Evolutionary conservation across 176 grass and related monocot species (phyloP).

Genomic region (Canna indica): DNA sequence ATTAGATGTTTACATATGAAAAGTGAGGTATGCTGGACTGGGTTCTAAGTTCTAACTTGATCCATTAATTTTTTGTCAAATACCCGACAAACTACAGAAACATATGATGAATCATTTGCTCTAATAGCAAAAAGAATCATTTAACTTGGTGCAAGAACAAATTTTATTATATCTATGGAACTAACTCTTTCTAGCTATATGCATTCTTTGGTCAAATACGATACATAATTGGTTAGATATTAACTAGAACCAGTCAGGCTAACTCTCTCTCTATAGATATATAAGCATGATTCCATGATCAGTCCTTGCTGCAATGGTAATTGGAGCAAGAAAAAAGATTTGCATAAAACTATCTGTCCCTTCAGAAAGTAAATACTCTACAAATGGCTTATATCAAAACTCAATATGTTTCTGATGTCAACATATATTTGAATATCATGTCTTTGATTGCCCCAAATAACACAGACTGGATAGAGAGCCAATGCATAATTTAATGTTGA

Average conservation of each 20-base stretch:
- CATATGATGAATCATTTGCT: too few relatives aligned
- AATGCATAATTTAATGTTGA: background rate
- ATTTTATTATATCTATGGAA: background rate
- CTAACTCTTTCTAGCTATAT: background rate
- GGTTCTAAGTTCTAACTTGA: too few relatives aligned
- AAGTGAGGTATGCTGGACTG: too few relatives aligned
- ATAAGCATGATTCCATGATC: background rate
- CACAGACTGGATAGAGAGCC: background rate
- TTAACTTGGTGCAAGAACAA: background rate
- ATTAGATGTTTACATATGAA: background rate
- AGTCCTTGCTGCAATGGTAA: too few relatives aligned
- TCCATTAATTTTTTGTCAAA: too few relatives aligned
- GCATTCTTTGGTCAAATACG: background rate
- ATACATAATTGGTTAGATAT: background rate
- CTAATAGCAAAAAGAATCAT: too few relatives aligned
- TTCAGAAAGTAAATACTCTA: background rate
- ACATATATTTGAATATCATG: background rate
- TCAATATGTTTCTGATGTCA: background rate
- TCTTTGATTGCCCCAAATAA: background rate
- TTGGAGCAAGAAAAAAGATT: too few relatives aligned
- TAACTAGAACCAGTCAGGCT: background rate
- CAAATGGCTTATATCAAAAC: background rate
- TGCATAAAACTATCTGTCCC: too few relatives aligned
- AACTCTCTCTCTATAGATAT: background rate
- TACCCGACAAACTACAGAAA: too few relatives aligned